These are phyloP conservation scores for Blastobotrys elegans DNA, from an alignment of 1,139 yeast species.

Conservation along the genomic window DNA sequence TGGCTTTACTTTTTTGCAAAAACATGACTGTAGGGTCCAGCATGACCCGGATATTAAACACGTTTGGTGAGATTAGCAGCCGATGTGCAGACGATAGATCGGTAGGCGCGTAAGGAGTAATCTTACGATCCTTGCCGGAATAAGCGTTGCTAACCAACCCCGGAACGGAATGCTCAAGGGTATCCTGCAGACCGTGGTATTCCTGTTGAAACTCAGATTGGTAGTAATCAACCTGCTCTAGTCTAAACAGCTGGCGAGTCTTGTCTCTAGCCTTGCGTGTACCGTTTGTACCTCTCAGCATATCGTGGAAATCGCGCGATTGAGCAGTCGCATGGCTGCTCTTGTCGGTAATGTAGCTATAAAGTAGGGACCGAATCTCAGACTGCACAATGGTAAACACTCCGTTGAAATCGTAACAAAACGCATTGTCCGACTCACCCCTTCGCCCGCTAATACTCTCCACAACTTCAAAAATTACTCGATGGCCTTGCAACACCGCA, in stretches of 20 bases:
- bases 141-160: conserved; percentile 32
- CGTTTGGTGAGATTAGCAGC: conserved; percentile 64
- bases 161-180: conserved; percentile 34
- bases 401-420: conserved; percentile 44
- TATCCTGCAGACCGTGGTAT: conserved; percentile 23
- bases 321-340: conserved; percentile 9
- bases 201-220: conserved; percentile 27
- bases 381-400: conserved; percentile 56
- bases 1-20: conserved; percentile 45
- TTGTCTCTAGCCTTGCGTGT: conserved; percentile 16
- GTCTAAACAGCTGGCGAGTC: conserved; percentile 23
- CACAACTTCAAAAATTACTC: conserved; percentile 57
- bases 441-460: conserved; percentile 30
- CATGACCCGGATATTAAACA: conserved; percentile 78
- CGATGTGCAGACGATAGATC: conserved; percentile 41
- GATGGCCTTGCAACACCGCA: conserved; percentile 64
- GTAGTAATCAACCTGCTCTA: conserved; percentile 24
- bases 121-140: conserved; percentile 14
- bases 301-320: conserved; percentile 11
- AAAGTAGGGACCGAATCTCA: conserved; percentile 54
- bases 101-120: conserved; percentile 21
- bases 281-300: conserved; percentile 8
- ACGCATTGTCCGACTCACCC: conserved; percentile 17
- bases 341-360: conserved; percentile 48
- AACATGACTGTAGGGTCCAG: conserved; percentile 57